Conservation (phyloP, 179 eudicot genomes). For the Camellia oleifera region DNA sequence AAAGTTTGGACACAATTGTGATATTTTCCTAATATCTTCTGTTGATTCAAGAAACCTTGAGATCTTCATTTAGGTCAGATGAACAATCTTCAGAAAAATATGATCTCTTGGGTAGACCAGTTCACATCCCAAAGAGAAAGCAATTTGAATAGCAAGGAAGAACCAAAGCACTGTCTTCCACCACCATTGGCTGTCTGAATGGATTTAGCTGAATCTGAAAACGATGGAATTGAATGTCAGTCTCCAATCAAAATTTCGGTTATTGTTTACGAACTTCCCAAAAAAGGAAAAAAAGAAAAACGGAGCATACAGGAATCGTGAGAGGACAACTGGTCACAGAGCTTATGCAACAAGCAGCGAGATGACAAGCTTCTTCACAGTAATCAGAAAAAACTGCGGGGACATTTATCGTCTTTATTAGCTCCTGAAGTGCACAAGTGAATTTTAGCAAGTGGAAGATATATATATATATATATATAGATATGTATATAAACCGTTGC, state of each 20-base stretch:
- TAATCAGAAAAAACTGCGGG: slow-evolving; percentile 84
- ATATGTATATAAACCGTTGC: not conserved
- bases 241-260: not conserved
- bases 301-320: slow-evolving; percentile 49
- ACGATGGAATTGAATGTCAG: not conserved
- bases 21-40: not conserved
- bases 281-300: not conserved
- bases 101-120: not conserved
- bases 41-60: slow-evolving; percentile 5
- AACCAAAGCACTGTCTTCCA: slow-evolving; percentile 59
- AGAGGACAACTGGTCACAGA: slow-evolving; percentile 45
- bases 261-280: not conserved
- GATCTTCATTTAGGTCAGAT: not conserved
- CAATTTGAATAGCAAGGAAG: slow-evolving; percentile 88
- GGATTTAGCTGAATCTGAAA: slow-evolving; percentile 80
- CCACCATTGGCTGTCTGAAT: slow-evolving; percentile 84
- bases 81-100: not conserved
- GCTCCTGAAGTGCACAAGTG: slow-evolving; percentile 44
- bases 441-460: slow-evolving; percentile 9
- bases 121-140: slow-evolving; percentile 65
- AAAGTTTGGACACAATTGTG: too few relatives aligned
- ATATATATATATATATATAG: not conserved
- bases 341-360: slow-evolving; percentile 70
- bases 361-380: slow-evolving; percentile 88
- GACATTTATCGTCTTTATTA: slow-evolving; percentile 51